These are phyloP conservation scores for Colletotrichum phormii DNA, from an alignment of 2,329 filamentous ascomycete genomes.

Conservation along the genomic window DNA sequence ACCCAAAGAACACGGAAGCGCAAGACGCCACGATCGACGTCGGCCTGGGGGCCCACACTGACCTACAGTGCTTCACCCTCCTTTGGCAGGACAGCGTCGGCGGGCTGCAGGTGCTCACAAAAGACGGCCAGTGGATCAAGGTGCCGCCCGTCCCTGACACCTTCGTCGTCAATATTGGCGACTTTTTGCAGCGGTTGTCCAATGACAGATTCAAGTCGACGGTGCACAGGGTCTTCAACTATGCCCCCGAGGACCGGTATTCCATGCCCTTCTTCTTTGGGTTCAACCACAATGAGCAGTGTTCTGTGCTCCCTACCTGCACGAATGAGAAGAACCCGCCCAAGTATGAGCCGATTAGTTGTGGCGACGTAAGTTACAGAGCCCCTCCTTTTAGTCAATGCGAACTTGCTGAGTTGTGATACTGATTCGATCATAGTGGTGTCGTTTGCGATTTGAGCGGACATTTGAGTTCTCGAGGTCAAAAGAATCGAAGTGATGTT, in stretches of 20 bases:
- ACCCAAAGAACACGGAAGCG: constrained; percentile 51
- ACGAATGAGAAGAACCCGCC: constrained; percentile 57
- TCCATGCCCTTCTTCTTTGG: constrained; percentile 70
- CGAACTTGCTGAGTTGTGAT: neutral
- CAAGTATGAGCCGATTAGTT: constrained; percentile 63
- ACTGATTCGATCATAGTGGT: constrained; percentile 10
- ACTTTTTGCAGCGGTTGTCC: constrained; percentile 41
- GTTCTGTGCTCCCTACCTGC: constrained; percentile 60
- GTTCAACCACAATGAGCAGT: constrained; percentile 63
- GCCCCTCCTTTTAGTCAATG: neutral
- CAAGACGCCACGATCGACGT: constrained; percentile 46
- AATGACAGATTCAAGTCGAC: constrained; percentile 47
- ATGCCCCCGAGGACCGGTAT: constrained; percentile 53
- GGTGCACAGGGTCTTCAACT: constrained; percentile 62
- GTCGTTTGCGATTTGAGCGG: constrained; percentile 26
- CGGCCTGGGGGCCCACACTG: constrained; percentile 59
- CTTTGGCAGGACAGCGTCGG: constrained; percentile 59
- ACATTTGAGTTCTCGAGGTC: constrained; percentile 23
- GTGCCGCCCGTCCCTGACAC: constrained; percentile 41
- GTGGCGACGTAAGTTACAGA: constrained; percentile 50
- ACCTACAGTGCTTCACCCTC: constrained; percentile 60
- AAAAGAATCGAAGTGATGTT: neutral
- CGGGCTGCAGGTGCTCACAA: constrained; percentile 56
- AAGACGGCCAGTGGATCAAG: constrained; percentile 51
- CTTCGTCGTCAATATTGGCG: constrained; percentile 43